Evolutionary conservation across 345 rosid species (phyloP).

Genomic region (Syzygium jambos): DNA sequence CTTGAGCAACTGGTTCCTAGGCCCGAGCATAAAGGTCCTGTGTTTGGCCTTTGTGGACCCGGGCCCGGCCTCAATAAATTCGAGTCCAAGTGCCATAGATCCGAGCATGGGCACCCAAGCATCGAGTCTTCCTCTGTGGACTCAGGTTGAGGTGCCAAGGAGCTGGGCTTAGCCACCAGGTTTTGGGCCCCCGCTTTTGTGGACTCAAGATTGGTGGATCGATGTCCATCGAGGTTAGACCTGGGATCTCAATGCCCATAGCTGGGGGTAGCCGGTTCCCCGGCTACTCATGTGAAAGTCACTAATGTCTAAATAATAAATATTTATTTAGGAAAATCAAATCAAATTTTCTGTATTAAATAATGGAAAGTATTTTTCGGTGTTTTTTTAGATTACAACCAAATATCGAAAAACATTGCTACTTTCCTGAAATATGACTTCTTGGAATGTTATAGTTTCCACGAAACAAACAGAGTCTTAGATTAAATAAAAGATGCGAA

Average conservation of each 20-base stretch:
- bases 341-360: too few species aligned
- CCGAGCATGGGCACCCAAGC: accelerated
- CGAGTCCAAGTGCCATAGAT: not conserved
- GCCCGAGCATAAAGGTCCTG: accelerated
- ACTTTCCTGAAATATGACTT: too few species aligned
- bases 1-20: too few species aligned
- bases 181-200: accelerated
- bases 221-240: accelerated
- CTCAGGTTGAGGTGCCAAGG: accelerated
- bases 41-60: accelerated
- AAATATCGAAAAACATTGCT: too few species aligned
- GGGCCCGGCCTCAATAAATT: accelerated
- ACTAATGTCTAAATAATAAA: not conserved
- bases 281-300: accelerated
- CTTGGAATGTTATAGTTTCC: too few species aligned
- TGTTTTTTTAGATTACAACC: too few species aligned
- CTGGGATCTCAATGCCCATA: not conserved
- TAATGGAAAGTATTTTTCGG: accelerated
- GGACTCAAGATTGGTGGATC: not conserved
- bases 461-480: too few species aligned
- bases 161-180: accelerated
- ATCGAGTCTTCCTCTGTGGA: not conserved
- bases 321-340: not conserved
- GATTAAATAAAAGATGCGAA: not conserved
- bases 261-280: accelerated